Evolutionary conservation across 1,284 basidiomycete genomes (phyloP), one percentile per base, ranked within the genome.

Genomic region (Ceratobasidium sp.): DNA sequence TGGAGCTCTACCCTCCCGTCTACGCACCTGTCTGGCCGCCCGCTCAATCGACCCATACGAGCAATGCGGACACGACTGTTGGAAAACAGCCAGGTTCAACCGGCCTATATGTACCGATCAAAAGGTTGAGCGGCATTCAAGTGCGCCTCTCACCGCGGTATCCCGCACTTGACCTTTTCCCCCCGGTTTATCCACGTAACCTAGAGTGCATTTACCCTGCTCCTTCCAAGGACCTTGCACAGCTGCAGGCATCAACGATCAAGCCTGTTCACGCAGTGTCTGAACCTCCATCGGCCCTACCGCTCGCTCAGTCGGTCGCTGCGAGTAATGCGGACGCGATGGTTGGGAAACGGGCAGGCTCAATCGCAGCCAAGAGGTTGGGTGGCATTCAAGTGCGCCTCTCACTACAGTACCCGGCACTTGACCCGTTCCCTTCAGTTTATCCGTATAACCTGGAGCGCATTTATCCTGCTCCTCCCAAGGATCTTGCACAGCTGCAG

Each of bases 121-220:
- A 42, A 23, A 44, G 30, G 46, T 16, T 46, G 40, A 25, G 16
- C 42, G 38, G 16, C 42, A 46, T 61, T 28, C 23, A 30, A 28
- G 59, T 61, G 21, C 38, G 23, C 40, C 59, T 61, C 28, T 25
- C 40, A 23, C n/a, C 40, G 25, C 42, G n/a, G 23, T 78, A 78
- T 51, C 77, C 77, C 11, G 18, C 56, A 23, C 73, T 78, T 33
- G 63, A 75, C 36, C 59, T 78, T 49, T 77, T 77, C 72, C 75
- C 75, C 21, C 54, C 74, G 30, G 72, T 72, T 28, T 74, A 76
- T 53, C 73, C 74, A 6, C 56, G 63, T 53, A 69, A 73, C 58
- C 48, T 74, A 36, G 40, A 59, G 44, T n/a, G 58, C 49, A 64
- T 75, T 48, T 75, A 75, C 54, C 72, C 73, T 42, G 23, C 71